phyloP scores from a whole-genome alignment of 495 filamentous ascomycete species.

The Podospora pseudopauciseta region DNA sequence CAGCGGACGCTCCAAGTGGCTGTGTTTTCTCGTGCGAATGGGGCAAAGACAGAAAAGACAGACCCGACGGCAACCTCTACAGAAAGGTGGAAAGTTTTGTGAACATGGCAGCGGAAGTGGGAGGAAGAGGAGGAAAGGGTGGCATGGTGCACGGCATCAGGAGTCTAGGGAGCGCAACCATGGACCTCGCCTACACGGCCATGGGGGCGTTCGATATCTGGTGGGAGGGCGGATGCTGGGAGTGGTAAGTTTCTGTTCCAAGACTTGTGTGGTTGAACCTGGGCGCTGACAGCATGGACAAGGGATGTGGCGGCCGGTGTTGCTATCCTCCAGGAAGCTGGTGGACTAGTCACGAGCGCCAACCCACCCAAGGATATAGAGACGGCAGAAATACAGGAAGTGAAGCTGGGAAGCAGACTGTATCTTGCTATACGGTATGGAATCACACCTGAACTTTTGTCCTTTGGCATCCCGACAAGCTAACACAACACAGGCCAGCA shows the following conservation, averaged over 20 bases:
- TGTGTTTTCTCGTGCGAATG: conserved; percentile 69
- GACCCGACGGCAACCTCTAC: conserved; percentile 57
- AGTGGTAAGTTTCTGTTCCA: conserved; percentile 44
- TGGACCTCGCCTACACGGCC: conserved; percentile 73
- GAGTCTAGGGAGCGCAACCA: conserved; percentile 66
- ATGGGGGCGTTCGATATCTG: conserved; percentile 69
- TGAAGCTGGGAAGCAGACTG: conserved; percentile 56
- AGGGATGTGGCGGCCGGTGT: conserved; percentile 80
- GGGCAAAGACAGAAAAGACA: conserved; percentile 66
- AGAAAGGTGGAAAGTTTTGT: conserved; percentile 67
- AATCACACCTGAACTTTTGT: background rate
- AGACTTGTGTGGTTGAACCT: background rate
- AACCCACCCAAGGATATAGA: conserved; percentile 56
- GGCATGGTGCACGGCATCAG: conserved; percentile 79
- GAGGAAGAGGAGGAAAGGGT: conserved; percentile 56
- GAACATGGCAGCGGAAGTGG: conserved; percentile 64
- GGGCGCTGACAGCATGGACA: background rate
- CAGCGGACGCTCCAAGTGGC: conserved; percentile 57
- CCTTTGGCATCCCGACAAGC: background rate
- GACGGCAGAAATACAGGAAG: conserved; percentile 54
- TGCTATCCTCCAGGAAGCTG: conserved; percentile 71
- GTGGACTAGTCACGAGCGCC: conserved; percentile 62
- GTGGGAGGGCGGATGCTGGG: conserved; percentile 85
- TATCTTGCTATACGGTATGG: conserved; percentile 62
- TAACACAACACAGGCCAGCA: conserved; percentile 48